Conservation (phyloP, 495 filamentous ascomycete genomes). For the Gamarada debralockiae region DNA sequence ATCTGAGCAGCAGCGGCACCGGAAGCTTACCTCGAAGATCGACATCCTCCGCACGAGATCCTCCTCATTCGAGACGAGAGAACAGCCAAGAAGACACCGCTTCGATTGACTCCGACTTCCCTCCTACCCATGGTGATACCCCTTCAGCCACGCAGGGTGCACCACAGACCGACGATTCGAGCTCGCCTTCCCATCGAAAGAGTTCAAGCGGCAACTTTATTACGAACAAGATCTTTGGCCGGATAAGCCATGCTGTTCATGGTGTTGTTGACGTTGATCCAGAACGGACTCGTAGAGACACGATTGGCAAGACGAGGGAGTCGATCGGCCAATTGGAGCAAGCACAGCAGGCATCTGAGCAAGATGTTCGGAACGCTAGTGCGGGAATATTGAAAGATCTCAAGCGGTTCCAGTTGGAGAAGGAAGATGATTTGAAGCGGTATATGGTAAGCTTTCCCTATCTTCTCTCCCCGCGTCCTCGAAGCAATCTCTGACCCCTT, state of each 20-base stretch:
- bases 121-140: slow-evolving; percentile 79
- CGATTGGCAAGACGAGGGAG: slow-evolving; percentile 92
- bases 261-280: slow-evolving; percentile 96
- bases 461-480: background rate
- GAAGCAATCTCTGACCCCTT: slow-evolving; percentile 15
- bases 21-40: slow-evolving; percentile 58
- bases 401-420: slow-evolving; percentile 87
- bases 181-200: slow-evolving; percentile 59
- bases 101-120: slow-evolving; percentile 92
- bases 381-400: slow-evolving; percentile 81
- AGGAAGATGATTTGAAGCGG: slow-evolving; percentile 87
- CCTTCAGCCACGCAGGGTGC: slow-evolving; percentile 58
- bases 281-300: slow-evolving; percentile 85
- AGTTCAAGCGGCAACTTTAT: slow-evolving; percentile 75
- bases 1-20: slow-evolving; percentile 65
- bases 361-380: slow-evolving; percentile 90
- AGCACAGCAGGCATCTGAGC: slow-evolving; percentile 77
- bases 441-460: slow-evolving; percentile 77
- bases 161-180: slow-evolving; percentile 38
- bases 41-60: slow-evolving; percentile 52
- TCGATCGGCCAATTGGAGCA: slow-evolving; percentile 72
- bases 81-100: slow-evolving; percentile 58
- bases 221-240: slow-evolving; percentile 89
- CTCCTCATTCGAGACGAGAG: slow-evolving; percentile 29
- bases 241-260: slow-evolving; percentile 90